phyloP scores from a whole-genome alignment of 164 flowering plant species.

The Taxillus chinensis region DNA sequence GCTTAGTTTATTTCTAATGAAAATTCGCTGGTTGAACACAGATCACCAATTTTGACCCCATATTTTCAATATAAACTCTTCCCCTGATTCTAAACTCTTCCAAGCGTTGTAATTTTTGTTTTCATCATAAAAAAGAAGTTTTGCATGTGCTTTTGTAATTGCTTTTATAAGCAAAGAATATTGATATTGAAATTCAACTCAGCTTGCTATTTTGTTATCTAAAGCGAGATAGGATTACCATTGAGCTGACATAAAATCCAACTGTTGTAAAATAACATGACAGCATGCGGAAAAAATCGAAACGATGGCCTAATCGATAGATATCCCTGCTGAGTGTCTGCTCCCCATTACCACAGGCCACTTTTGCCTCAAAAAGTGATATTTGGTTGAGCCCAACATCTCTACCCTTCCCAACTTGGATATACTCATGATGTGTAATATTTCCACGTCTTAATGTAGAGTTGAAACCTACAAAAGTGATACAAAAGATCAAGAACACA shows the following conservation, averaged over 20 bases:
- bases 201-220: too few relatives aligned
- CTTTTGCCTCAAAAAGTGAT: constrained; percentile 96
- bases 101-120: too few relatives aligned
- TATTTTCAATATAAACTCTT: too few relatives aligned
- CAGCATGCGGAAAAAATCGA: constrained; percentile 97
- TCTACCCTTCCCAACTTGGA: constrained; percentile 96
- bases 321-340: constrained; percentile 92
- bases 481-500: not conserved
- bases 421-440: constrained; percentile 95
- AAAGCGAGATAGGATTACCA: constrained; percentile 43
- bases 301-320: constrained; percentile 88
- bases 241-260: constrained; percentile 81
- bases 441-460: constrained; percentile 89
- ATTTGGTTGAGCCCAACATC: constrained; percentile 99
- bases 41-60: too few relatives aligned
- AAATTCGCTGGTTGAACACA: too few relatives aligned
- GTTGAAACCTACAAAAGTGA: constrained; percentile 62
- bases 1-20: too few relatives aligned
- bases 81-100: too few relatives aligned
- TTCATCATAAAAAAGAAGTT: too few relatives aligned
- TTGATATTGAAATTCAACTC: too few relatives aligned
- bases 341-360: constrained; percentile 98
- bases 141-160: too few relatives aligned
- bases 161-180: too few relatives aligned
- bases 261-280: constrained; percentile 85